Conservation (phyloP, 345 rosid genomes). For the Gossypium anomalum region DNA sequence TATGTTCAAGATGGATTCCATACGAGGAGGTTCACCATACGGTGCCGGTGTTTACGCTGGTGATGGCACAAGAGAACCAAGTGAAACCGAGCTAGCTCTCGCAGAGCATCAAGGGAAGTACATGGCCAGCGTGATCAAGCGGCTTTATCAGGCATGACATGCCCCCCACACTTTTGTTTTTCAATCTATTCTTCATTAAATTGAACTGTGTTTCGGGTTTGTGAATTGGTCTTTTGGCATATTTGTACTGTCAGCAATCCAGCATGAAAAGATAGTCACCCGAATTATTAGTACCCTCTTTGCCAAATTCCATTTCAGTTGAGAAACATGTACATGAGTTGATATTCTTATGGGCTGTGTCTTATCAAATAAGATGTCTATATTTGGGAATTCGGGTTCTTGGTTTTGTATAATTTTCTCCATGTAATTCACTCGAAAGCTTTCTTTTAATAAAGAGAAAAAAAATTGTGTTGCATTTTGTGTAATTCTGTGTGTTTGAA, state of each 20-base stretch:
- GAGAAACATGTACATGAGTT: constrained; percentile 31
- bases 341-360: constrained; percentile 13
- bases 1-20: constrained; percentile 73
- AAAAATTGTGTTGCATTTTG: neutral
- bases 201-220: constrained; percentile 23
- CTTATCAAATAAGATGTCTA: constrained; percentile 15
- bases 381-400: constrained; percentile 11
- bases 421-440: constrained; percentile 12
- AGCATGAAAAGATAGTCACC: neutral
- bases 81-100: constrained; percentile 57
- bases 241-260: neutral
- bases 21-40: constrained; percentile 71
- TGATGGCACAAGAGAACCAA: constrained; percentile 72
- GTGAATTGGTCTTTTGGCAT: constrained; percentile 14
- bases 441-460: constrained; percentile 17
- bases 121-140: constrained; percentile 62
- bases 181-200: neutral
- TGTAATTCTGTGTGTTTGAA: too few species aligned
- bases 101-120: constrained; percentile 84
- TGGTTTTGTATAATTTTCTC: constrained; percentile 15
- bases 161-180: neutral
- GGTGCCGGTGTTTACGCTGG: constrained; percentile 71
- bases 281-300: neutral
- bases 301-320: constrained; percentile 2
- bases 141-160: constrained; percentile 41